Percentiles rank a stretch among this genome's conserved stretches.
Conservation (phyloP, 2,329 filamentous ascomycete genomes). For the Ascochyta lentis region DNA sequence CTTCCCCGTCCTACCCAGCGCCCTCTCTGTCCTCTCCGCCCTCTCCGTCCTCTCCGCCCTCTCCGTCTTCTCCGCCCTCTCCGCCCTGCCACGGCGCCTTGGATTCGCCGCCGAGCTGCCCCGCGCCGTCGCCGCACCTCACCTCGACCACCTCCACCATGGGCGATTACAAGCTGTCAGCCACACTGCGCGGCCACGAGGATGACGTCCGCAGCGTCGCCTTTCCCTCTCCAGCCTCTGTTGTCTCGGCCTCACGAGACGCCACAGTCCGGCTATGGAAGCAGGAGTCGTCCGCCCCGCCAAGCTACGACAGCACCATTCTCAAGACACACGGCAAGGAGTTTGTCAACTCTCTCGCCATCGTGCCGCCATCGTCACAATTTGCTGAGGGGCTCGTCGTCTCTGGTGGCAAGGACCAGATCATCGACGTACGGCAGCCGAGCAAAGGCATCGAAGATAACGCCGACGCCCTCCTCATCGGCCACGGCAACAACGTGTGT, state of each 20-base stretch:
- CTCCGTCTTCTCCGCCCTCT: no score
- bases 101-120: slow-evolving; percentile 26
- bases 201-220: slow-evolving; percentile 90
- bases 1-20: slow-evolving; percentile 14
- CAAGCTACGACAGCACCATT: slow-evolving; percentile 78
- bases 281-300: slow-evolving; percentile 68
- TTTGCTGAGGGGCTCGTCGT: slow-evolving; percentile 82
- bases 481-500: slow-evolving; percentile 88
- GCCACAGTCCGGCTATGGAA: slow-evolving; percentile 89
- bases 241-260: slow-evolving; percentile 90
- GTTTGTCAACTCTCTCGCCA: slow-evolving; percentile 87
- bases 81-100: neutral
- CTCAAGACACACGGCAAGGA: slow-evolving; percentile 76
- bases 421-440: slow-evolving; percentile 87
- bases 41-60: no score
- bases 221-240: slow-evolving; percentile 74
- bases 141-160: slow-evolving; percentile 54
- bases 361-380: slow-evolving; percentile 70
- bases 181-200: slow-evolving; percentile 85
- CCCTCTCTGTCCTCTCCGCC: slow-evolving; percentile 5
- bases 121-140: slow-evolving; percentile 22
- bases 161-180: slow-evolving; percentile 91
- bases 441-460: slow-evolving; percentile 72
- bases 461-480: slow-evolving; percentile 83
- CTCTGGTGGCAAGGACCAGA: slow-evolving; percentile 87